Percentiles rank a stretch among this genome's conserved stretches.
Conservation (phyloP, 768 basidiomycete genomes). For the Royoungia palumana region DNA sequence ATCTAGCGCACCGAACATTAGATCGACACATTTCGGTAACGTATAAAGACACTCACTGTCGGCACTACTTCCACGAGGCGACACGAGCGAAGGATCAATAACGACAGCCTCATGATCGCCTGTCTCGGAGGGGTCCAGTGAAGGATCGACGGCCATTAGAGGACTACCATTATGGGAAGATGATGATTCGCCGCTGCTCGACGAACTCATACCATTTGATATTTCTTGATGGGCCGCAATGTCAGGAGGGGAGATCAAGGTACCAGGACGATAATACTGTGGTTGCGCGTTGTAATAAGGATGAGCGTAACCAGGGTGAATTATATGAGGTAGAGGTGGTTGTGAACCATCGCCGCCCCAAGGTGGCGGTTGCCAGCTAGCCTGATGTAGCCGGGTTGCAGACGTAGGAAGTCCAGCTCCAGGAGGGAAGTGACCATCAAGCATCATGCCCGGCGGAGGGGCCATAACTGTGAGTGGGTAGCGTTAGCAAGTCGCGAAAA, state of each 20-base stretch:
- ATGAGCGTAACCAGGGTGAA: conserved; percentile 37
- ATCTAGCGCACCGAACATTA: conserved; percentile 34
- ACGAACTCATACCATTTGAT: conserved; percentile 21
- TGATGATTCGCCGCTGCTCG: conserved; percentile 25
- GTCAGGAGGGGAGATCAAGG: conserved; percentile 26
- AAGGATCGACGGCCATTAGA: conserved; percentile 24
- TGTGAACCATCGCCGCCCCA: conserved; percentile 36
- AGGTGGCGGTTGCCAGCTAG: conserved; percentile 41
- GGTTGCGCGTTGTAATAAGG: conserved; percentile 36
- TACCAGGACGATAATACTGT: conserved; percentile 47
- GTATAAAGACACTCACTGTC: conserved; percentile 21
- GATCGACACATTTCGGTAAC: conserved; percentile 32
- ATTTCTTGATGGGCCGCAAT: conserved; percentile 18
- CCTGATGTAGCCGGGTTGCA: conserved; percentile 43
- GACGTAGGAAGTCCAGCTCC: conserved; percentile 51
- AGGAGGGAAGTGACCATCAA: conserved; percentile 43
- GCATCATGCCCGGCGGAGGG: conserved; percentile 38
- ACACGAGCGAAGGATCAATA: conserved; percentile 40
- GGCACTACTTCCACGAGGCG: conserved; percentile 12
- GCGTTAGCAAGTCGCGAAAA: not conserved
- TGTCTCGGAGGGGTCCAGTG: conserved; percentile 13
- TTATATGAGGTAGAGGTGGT: conserved; percentile 30
- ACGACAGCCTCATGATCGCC: conserved; percentile 21
- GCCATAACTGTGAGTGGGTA: conserved; percentile 36
- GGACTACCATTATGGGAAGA: conserved; percentile 29